Evolutionary conservation across 2,329 filamentous ascomycete genomes (phyloP).

Genomic region (Plectosphaerella sp.): DNA sequence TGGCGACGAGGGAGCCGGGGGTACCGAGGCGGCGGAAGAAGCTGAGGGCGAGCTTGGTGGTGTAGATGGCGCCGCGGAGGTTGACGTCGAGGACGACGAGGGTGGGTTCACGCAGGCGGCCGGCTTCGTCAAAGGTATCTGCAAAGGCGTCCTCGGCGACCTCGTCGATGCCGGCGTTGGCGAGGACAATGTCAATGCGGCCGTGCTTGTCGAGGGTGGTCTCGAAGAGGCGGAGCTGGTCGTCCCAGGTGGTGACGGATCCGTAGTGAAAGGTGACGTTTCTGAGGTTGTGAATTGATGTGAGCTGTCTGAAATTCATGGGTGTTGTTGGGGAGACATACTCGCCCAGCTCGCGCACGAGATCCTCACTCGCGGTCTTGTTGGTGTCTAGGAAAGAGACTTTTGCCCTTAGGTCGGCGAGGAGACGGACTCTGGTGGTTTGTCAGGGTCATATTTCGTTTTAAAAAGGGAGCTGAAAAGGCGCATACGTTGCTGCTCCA

Average conservation of each 20-base stretch:
- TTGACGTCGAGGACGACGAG: conserved; percentile 31
- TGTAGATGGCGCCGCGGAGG: conserved; percentile 36
- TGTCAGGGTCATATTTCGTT: background rate
- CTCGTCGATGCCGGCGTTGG: conserved; percentile 38
- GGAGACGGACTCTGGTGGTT: background rate
- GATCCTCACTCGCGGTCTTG: background rate
- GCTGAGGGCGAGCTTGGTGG: conserved; percentile 39
- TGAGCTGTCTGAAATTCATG: too few species aligned
- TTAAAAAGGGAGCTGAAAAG: background rate
- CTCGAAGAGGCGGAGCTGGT: background rate
- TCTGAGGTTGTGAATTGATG: background rate
- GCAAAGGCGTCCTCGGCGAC: background rate
- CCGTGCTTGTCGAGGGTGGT: background rate
- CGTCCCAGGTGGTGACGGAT: background rate
- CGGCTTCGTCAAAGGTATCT: background rate
- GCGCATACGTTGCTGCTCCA: background rate
- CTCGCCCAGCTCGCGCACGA: background rate
- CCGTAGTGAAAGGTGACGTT: background rate
- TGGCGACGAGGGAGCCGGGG: background rate
- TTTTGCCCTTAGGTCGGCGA: background rate
- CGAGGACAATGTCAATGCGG: conserved; percentile 39
- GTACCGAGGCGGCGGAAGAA: conserved; percentile 29
- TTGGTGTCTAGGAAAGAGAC: background rate
- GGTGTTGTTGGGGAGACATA: background rate
- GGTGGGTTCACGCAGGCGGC: background rate